Base-by-base conservation (phyloP, 2,329 filamentous ascomycete genomes). In the Didymella exigua region DNA sequence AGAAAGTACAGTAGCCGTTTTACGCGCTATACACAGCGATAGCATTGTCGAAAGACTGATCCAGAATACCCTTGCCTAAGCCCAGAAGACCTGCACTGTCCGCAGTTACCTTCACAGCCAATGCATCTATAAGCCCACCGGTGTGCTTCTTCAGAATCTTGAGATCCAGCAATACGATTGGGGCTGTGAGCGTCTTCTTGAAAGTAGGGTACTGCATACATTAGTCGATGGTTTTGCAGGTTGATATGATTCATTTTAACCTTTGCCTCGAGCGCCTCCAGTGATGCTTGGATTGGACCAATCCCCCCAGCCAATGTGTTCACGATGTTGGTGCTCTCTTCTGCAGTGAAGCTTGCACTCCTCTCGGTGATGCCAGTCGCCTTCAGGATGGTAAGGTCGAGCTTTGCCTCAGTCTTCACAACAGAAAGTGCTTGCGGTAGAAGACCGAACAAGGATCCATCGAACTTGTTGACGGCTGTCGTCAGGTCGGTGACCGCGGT, bases 61-160 rank as follows among this genome's bases (percentile, higher is more conserved):
- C 57, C 10, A 66, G 31, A 40, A 66, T 52, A 8, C 49, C 23
- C 11, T 46, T 33, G 0, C 63, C 61, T 6, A 66, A 11, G 0
- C 36, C 47, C 21, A 66, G 38, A 10, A 59, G 47, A 14, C 58
- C 53, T 9, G 49, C 55, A 31, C 50, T 58, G 6, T 49, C 50
- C n/a, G 50, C 33, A 19, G 59, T 62, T 11, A 63, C 58, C 54
- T 69, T 69, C 5, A 13, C 33, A 6, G 19, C 48, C 21, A 66
- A n/a, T 3, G 66, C 64, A n/a, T 18, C 36, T 19, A 67, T 61
- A 5, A 65, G 44, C 14, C 54, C 49, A 46, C 52, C 58, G 1
- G 64, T 69, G 49, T 69, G 62, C 30, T 47, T 56, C 33, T 66
- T 65, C 46, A 67, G 16, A 7, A 48, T 58, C 23, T 69, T 63